Conservation (phyloP, 2,329 filamentous ascomycete genomes). For the Trichoderma sp. region DNA sequence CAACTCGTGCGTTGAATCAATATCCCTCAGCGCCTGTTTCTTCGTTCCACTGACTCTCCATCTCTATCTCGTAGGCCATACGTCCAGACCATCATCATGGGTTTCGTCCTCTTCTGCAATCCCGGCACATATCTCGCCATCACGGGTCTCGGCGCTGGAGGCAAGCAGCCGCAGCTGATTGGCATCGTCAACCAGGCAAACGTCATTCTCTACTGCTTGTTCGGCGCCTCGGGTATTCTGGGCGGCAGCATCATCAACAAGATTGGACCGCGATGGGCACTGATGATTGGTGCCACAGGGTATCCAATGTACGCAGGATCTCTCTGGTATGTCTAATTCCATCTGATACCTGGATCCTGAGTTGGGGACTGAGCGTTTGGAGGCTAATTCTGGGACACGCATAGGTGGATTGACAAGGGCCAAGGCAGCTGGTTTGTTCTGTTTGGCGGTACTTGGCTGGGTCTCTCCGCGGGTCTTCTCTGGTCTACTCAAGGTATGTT, state of each 20-base stretch:
- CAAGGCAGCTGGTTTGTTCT: slow-evolving; percentile 57
- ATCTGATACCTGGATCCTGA: slow-evolving; percentile 58
- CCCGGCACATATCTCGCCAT: slow-evolving; percentile 32
- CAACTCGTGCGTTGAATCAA: neutral
- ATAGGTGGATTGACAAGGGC: slow-evolving; percentile 24
- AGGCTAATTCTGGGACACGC: neutral
- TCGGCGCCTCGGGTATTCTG: slow-evolving; percentile 25
- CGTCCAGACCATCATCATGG: slow-evolving; percentile 69
- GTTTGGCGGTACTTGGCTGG: slow-evolving; percentile 62
- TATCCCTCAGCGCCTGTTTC: neutral
- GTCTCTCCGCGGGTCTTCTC: slow-evolving; percentile 54
- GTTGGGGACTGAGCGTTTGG: slow-evolving; percentile 58
- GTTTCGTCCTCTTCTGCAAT: slow-evolving; percentile 39
- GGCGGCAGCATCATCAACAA: slow-evolving; percentile 28
- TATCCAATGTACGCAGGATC: slow-evolving; percentile 25
- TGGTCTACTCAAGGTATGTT: slow-evolving; percentile 77
- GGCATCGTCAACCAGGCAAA: slow-evolving; percentile 28
- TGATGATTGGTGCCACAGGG: slow-evolving; percentile 24
- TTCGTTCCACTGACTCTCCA: neutral
- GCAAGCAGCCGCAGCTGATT: slow-evolving; percentile 26
- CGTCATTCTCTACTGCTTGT: slow-evolving; percentile 28
- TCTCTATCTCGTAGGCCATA: neutral
- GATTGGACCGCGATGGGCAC: slow-evolving; percentile 21
- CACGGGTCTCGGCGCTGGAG: slow-evolving; percentile 31
- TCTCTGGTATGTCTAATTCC: slow-evolving; percentile 46